Evolutionary conservation across 495 filamentous ascomycete species (phyloP), one percentile per base, ranked within the genome.

Genomic region (Penicillium daleae): DNA sequence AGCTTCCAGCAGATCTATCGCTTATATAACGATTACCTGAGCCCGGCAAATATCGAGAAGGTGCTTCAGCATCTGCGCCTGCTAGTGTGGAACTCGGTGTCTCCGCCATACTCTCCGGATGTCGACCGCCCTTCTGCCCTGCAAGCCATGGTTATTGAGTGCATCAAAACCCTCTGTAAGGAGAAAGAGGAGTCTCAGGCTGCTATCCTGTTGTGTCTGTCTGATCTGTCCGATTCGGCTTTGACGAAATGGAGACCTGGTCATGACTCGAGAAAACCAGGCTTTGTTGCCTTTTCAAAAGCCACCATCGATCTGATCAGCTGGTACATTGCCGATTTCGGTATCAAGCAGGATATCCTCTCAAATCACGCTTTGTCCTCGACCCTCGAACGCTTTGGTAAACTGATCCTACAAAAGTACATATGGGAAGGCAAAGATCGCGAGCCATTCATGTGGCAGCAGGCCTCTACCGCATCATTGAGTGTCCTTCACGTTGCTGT

Each of bases 211-310:
- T 75, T 79, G 37, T 85, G 88, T 49, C 80, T 93, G 17, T 83
- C 90, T 6, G 82, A 89, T 37, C 84, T 96, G 46, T 84, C 86
- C 21, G 77, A 78, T 66, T 80, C 78, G 19, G 86, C 85, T 0
- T 70, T 99, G 15, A 85, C 92, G 3, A 78, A 73, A 60, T 78
- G 76, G 78, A 71, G 67, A 8, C 61, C 68, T 1, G 67, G 68
- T 24, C 65, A 57, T 51, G 73, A 79, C 60, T 67, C 74, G 19
- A 69, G 77, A 56, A 84, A 80, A 62, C 87, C 90, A 3, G 92
- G 91, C 2, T 97, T 90, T 69, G 86, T 99, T 52, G 92, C 95
- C 19, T 85, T 98, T 68, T 93, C 93, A 0, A 92, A 89, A 70
- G 82, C 86, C 22, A 82, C 87, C 49, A 95, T 96, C 78, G 79